Conservation (phyloP, 2,329 filamentous ascomycete genomes). For the Colletotrichum gigasporum region DNA sequence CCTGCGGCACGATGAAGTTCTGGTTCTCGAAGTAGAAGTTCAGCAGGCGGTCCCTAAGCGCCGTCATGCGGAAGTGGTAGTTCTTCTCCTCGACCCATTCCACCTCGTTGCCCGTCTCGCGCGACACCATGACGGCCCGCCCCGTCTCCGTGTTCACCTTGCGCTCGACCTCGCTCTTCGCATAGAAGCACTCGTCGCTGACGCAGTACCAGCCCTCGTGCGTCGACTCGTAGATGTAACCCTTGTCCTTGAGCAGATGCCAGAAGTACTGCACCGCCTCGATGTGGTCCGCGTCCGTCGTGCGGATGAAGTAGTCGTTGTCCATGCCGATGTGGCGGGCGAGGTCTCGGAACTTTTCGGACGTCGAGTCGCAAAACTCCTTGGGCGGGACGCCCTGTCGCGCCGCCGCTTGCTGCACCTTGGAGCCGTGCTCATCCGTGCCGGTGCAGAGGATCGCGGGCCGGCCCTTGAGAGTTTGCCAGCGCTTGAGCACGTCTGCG, state of each 20-base stretch:
- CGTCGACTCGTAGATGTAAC: constrained; percentile 83
- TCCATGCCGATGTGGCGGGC: constrained; percentile 75
- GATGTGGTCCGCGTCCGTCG: constrained; percentile 84
- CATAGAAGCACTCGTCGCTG: constrained; percentile 96
- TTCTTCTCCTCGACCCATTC: constrained; percentile 95
- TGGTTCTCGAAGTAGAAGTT: constrained; percentile 83
- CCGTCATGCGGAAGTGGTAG: constrained; percentile 92
- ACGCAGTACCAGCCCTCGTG: constrained; percentile 98
- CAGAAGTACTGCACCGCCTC: constrained; percentile 91
- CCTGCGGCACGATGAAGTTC: constrained; percentile 76
- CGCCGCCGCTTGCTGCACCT: constrained; percentile 88
- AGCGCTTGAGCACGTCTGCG: constrained; percentile 90
- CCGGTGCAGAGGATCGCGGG: constrained; percentile 84
- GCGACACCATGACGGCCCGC: constrained; percentile 81
- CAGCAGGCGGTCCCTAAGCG: constrained; percentile 80
- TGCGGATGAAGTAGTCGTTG: constrained; percentile 91
- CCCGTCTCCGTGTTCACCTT: constrained; percentile 83
- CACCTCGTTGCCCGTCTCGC: constrained; percentile 90
- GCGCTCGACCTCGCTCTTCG: constrained; percentile 76
- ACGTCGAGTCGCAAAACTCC: constrained; percentile 88
- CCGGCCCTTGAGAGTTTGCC: constrained; percentile 79
- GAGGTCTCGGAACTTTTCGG: constrained; percentile 80
- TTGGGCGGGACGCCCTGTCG: constrained; percentile 77
- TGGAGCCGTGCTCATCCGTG: constrained; percentile 97
- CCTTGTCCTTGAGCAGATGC: constrained; percentile 78